A percentile compares a stretch with the other conserved stretches of the same genome.
phyloP scores from a whole-genome alignment of 2,329 filamentous ascomycete species.

The Curvularia hawaiiensis region DNA sequence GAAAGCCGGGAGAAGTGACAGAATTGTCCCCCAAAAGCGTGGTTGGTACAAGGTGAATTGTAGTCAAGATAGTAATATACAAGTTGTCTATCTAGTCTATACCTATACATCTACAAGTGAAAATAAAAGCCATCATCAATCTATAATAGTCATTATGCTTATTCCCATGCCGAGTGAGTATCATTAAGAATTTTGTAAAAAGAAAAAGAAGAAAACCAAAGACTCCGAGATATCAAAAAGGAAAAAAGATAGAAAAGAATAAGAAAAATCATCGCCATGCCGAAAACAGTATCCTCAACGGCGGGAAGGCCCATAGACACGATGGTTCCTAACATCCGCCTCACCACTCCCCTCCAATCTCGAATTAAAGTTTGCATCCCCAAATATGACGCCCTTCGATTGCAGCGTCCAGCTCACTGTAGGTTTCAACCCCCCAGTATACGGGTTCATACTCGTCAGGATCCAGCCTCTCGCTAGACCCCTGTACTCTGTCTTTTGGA shows the following conservation, averaged over 20 bases:
- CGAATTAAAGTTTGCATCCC: conserved; percentile 34
- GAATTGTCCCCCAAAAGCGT: too few species aligned
- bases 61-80: neutral
- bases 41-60: neutral
- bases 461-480: conserved; percentile 45
- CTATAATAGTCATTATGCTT: neutral
- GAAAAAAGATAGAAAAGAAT: neutral
- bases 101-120: neutral
- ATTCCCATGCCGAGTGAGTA: neutral
- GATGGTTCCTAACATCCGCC: conserved; percentile 25
- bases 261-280: neutral
- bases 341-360: conserved; percentile 19
- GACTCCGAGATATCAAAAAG: neutral
- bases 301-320: conserved; percentile 30
- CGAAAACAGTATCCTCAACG: neutral
- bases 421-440: conserved; percentile 25
- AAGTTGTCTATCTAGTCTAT: neutral
- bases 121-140: neutral
- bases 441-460: conserved; percentile 41
- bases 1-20: too few species aligned
- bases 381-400: conserved; percentile 49
- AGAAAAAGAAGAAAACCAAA: too few species aligned
- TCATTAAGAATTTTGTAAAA: neutral
- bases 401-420: conserved; percentile 48
- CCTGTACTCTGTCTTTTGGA: conserved; percentile 29